Conservation (phyloP, 352 stramenopile genomes). For the Phytopythium mirpurense region DNA sequence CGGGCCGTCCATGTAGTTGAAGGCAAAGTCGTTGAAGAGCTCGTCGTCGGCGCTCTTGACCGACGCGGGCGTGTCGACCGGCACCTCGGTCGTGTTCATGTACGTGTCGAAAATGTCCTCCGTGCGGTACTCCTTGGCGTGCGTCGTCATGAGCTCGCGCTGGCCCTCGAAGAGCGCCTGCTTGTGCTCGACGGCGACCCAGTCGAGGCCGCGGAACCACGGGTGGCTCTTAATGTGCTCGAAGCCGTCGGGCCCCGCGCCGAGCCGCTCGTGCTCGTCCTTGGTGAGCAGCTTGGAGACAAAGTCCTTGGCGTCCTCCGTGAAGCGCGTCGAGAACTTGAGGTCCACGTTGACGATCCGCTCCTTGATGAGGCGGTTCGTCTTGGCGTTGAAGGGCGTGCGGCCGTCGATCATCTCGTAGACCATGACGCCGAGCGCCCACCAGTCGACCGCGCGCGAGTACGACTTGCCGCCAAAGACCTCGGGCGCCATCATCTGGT, state of each 20-base stretch:
- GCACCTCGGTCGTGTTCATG: constrained; percentile 84
- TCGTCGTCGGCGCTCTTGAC: constrained; percentile 67
- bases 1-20: constrained; percentile 73
- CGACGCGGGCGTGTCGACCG: constrained; percentile 76
- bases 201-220: constrained; percentile 87
- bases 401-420: constrained; percentile 88
- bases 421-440: constrained; percentile 82
- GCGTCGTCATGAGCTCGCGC: constrained; percentile 69
- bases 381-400: constrained; percentile 87
- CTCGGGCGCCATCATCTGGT: constrained; percentile 92
- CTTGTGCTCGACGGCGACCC: constrained; percentile 63
- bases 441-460: constrained; percentile 86
- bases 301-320: constrained; percentile 81
- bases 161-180: constrained; percentile 64
- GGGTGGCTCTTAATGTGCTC: constrained; percentile 84
- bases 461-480: constrained; percentile 87
- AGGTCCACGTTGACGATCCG: constrained; percentile 80
- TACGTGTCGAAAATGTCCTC: constrained; percentile 84
- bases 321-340: constrained; percentile 79
- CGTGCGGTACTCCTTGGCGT: constrained; percentile 77
- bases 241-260: constrained; percentile 84
- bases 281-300: constrained; percentile 91
- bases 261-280: constrained; percentile 90
- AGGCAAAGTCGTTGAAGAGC: constrained; percentile 79
- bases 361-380: constrained; percentile 81